These are phyloP conservation scores for Vitis hybrid DNA, from an alignment of 177 flowering plant species.

Conservation along the genomic window DNA sequence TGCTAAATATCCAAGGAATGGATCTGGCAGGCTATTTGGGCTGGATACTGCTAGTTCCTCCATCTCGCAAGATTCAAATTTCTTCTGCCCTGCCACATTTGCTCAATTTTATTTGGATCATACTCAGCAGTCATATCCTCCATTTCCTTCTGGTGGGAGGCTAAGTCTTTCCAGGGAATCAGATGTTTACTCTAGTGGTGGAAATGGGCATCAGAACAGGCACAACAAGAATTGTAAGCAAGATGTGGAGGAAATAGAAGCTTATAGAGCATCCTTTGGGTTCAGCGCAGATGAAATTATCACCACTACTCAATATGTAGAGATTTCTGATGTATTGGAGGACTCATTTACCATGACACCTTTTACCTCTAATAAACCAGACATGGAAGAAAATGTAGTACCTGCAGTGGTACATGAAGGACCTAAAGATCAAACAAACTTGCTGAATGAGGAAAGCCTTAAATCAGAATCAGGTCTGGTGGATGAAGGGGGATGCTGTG, in stretches of 20 bases:
- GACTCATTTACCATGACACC: constrained; percentile 78
- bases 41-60: constrained; percentile 36
- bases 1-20: constrained; percentile 45
- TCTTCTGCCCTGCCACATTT: constrained; percentile 95
- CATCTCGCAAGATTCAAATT: constrained; percentile 70
- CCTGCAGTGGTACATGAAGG: constrained; percentile 24
- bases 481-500: constrained; percentile 11
- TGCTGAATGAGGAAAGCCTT: constrained; percentile 19
- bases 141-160: constrained; percentile 79
- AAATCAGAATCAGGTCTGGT: constrained; percentile 25
- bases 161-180: constrained; percentile 80
- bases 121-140: constrained; percentile 43
- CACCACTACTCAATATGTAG: constrained; percentile 78
- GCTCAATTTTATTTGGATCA: constrained; percentile 90
- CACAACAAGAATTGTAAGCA: constrained; percentile 59
- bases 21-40: constrained; percentile 55
- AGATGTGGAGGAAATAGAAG: constrained; percentile 90
- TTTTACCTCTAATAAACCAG: constrained; percentile 38
- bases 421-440: constrained; percentile 25
- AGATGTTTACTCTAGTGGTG: constrained; percentile 56
- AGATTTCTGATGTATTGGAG: constrained; percentile 74
- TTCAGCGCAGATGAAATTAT: constrained; percentile 97
- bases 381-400: constrained; percentile 30
- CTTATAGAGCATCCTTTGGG: constrained; percentile 96
- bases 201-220: constrained; percentile 64